These are phyloP conservation scores for Pestalotiopsis sp. DNA, from an alignment of 2,329 filamentous ascomycete genomes.

Conservation along the genomic window DNA sequence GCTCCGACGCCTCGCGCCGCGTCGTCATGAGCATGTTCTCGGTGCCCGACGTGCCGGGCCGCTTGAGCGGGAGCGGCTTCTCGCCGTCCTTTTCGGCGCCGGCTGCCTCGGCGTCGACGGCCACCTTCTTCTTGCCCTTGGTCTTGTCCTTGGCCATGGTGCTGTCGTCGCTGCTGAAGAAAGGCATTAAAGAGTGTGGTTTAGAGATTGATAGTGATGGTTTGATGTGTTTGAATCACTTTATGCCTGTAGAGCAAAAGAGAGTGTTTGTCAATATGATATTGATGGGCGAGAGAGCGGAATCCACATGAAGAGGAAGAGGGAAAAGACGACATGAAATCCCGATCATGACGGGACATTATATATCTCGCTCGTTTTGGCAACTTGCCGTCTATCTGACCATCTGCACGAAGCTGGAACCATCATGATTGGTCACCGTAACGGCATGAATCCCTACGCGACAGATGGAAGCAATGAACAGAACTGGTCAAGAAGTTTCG, in stretches of 20 bases:
- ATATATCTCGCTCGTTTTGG: neutral
- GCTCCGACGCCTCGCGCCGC: conserved; percentile 39
- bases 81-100: conserved; percentile 1
- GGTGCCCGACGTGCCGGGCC: conserved; percentile 46
- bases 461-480: neutral
- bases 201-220: neutral
- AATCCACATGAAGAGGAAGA: conserved; percentile 10
- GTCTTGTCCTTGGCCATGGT: conserved; percentile 9
- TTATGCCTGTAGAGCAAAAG: too few relatives aligned
- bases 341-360: neutral
- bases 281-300: conserved; percentile 12
- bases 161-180: conserved; percentile 12
- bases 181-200: conserved; percentile 11
- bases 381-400: neutral
- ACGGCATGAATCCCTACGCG: neutral
- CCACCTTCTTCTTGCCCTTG: conserved; percentile 16
- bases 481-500: neutral
- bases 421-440: neutral
- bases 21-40: conserved; percentile 42
- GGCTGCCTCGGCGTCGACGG: conserved; percentile 12
- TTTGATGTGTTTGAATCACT: neutral
- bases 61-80: conserved; percentile 18
- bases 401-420: neutral
- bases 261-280: neutral
- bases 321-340: neutral